Base-by-base conservation (phyloP, 257 asterid genomes). In the Cinchona pubescens region DNA sequence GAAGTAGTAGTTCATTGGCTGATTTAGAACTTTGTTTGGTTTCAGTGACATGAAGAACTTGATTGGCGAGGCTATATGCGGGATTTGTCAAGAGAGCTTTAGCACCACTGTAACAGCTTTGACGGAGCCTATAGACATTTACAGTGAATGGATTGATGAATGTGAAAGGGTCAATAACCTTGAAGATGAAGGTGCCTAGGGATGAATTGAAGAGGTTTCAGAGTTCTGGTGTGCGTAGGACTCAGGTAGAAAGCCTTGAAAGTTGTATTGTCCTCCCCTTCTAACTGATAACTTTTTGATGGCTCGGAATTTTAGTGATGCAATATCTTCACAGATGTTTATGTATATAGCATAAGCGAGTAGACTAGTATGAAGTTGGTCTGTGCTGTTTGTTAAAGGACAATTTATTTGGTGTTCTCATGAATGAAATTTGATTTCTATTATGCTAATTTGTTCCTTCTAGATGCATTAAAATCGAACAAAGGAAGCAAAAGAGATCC, bases 131-230 rank as follows among this genome's bases (percentile, higher is more conserved):
- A 93, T 93, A 48, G 97, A 91, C 83, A 79, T 91, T 89, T 94
- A 94, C 69, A 86, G 97, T 65, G 99, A 94, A 78, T 94, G 99
- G 99, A 94, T 94, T 48, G 99, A 94, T 25, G 99, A 94, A 82
- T 94, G 99, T 15, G 98, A 94, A 70, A 92, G 94, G 0, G 97
- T 89, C 77, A 94, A 92, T 78, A 86, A 79, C 76, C 76, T 37
- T 23, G 97, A 84, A 72, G 98, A 85, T 1, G 98, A 91, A 15
- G 98, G 82, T 23, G 91, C 77, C 7, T 80, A 84, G 83, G 73
- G 62, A 29, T 32, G 65, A 56, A 53, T 5, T 14, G n/a, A n/a
- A 18, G 23, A 30, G 72, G 63, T 69, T 37, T 34, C 11, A 62
- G 71, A 46, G 48, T 58, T 37, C 67, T 71, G 30, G 27, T 27